Base-by-base conservation (phyloP, 305 asterid genomes). In the Galium porrigens region DNA sequence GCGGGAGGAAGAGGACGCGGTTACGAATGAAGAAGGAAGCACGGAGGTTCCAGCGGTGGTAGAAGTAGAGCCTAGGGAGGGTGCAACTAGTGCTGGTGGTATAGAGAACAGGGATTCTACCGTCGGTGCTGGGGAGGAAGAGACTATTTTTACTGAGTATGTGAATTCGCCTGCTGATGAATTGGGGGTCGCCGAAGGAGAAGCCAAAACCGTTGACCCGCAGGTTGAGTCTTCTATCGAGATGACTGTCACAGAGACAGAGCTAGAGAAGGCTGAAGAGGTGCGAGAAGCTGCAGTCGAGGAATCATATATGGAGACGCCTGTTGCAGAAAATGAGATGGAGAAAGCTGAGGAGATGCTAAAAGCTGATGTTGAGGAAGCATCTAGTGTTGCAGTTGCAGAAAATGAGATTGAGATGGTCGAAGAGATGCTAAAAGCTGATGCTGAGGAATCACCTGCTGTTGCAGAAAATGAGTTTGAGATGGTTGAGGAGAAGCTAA, bases 11-110 rank as follows among this genome's bases (percentile, higher is more conserved):
- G 71, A 66, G 14, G 48, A 18, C 34, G 63, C 63, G 61, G 67
- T 39, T 68, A 67, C 18, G 39, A 41, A 65, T 20, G 49, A 41
- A 14, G 61, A 34, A 65, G 52, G 27, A 10, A 37, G n/a, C 12
- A 3, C 42, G 53, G 53, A 53, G 69, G 12, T 65, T 25, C 22
- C 64, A 42, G 64, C 36, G 34, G 77, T 14, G 51, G 30, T 27
- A 27, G 30, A 27, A 2, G 44, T n/a, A 51, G 69, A 66, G 34
- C 72, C 57, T 39, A 61, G 48, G 71, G 62, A 34, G 22, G 73
- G 15, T 46, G 66, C 60, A n/a, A 64, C 52, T 48, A 73, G 52
- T 51, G 79, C 72, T 17, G 77, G 70, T 17, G 78, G 63, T 37
- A 10, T 72, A 52, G 79, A 39, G 74, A 33, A 59, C 63, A 63